phyloP scores from a whole-genome alignment of 2,329 filamentous ascomycete genomes.

The Didymosphaeria variabile region DNA sequence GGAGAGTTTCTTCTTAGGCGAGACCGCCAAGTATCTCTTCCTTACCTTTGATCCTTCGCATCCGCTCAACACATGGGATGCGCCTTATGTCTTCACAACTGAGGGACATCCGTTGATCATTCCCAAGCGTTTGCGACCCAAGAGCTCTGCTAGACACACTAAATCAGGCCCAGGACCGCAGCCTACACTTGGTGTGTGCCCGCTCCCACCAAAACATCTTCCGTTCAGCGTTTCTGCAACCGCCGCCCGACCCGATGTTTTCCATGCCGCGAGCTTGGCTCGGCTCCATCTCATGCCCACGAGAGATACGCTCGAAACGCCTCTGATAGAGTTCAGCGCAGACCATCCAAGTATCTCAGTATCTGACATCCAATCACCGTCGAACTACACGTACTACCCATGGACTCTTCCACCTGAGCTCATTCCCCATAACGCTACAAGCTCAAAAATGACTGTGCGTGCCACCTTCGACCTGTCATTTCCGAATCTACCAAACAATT shows the following conservation, averaged over 20 bases:
- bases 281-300: constrained; percentile 78
- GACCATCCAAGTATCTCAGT: constrained; percentile 64
- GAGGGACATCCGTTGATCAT: constrained; percentile 94
- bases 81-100: constrained; percentile 91
- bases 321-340: constrained; percentile 62
- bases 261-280: constrained; percentile 86
- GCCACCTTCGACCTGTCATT: constrained; percentile 77
- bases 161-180: constrained; percentile 22
- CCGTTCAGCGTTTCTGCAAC: constrained; percentile 81
- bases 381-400: constrained; percentile 87
- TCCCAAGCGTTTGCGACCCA: constrained; percentile 59
- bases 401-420: constrained; percentile 86
- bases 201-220: constrained; percentile 65
- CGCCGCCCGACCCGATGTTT: constrained; percentile 81
- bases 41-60: constrained; percentile 87
- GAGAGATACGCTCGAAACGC: constrained; percentile 65
- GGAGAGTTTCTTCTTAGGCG: constrained; percentile 98
- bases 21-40: constrained; percentile 96
- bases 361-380: constrained; percentile 66
- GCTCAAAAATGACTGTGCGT: constrained; percentile 74
- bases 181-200: constrained; percentile 67
- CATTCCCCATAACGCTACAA: constrained; percentile 80
- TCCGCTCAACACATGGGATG: constrained; percentile 86
- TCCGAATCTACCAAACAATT: constrained; percentile 62
- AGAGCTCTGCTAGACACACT: constrained; percentile 15